Evolutionary conservation across 495 filamentous ascomycete species (phyloP).

Genomic region (Penicillium silybi): DNA sequence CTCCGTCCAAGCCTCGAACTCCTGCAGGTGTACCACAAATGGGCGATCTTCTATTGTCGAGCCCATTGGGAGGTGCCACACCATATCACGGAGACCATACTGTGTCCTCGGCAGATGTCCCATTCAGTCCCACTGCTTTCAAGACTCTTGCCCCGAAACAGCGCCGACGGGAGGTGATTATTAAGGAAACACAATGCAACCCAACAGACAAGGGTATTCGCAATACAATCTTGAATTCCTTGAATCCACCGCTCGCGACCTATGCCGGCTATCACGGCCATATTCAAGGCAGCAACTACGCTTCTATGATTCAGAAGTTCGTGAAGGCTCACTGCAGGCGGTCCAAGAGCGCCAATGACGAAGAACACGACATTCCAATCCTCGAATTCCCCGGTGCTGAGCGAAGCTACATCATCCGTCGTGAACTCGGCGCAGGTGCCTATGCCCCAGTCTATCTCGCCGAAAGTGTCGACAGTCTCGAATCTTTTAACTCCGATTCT

Average conservation of each 20-base stretch:
- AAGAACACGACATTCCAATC: slow-evolving; percentile 57
- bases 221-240: slow-evolving; percentile 64
- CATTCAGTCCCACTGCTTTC: slow-evolving; percentile 47
- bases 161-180: slow-evolving; percentile 53
- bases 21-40: slow-evolving; percentile 27
- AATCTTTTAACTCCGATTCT: slow-evolving; percentile 40
- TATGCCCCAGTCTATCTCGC: slow-evolving; percentile 93
- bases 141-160: slow-evolving; percentile 30
- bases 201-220: slow-evolving; percentile 74
- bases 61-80: slow-evolving; percentile 25
- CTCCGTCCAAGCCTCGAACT: slow-evolving; percentile 57
- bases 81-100: slow-evolving; percentile 29
- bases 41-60: slow-evolving; percentile 35
- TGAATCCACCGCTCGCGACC: slow-evolving; percentile 64
- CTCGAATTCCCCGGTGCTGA: slow-evolving; percentile 61
- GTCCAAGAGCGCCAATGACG: slow-evolving; percentile 47
- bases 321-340: slow-evolving; percentile 63
- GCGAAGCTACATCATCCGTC: slow-evolving; percentile 67
- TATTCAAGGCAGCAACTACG: slow-evolving; percentile 53
- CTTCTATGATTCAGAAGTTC: slow-evolving; percentile 73
- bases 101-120: slow-evolving; percentile 32
- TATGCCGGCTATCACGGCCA: slow-evolving; percentile 79
- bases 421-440: slow-evolving; percentile 89
- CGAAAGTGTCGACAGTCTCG: slow-evolving; percentile 59
- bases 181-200: slow-evolving; percentile 82